These are phyloP conservation scores for Aspergillus fumigatiaffinis DNA, from an alignment of 2,329 filamentous ascomycete species.

Conservation along the genomic window DNA sequence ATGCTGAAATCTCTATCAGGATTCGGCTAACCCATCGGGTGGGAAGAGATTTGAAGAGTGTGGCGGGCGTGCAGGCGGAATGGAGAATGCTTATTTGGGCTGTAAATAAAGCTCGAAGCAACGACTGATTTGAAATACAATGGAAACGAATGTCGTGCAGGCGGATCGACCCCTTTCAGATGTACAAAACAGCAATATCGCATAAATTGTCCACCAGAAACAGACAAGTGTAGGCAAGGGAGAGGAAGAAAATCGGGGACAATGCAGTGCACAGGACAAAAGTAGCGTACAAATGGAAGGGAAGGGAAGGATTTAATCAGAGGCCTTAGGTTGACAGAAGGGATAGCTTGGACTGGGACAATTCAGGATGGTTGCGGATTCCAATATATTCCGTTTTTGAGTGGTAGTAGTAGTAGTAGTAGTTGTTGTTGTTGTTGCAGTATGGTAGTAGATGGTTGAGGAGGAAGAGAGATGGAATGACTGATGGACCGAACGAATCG, in stretches of 20 bases:
- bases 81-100: constrained; percentile 13
- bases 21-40: constrained; percentile 17
- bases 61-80: constrained; percentile 13
- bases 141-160: constrained; percentile 9
- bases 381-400: too few relatives aligned
- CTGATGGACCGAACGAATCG: neutral
- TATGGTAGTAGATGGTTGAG: neutral
- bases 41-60: constrained; percentile 8
- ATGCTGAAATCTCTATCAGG: neutral
- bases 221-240: too few relatives aligned
- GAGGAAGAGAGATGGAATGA: neutral
- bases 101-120: constrained; percentile 12
- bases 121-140: constrained; percentile 7
- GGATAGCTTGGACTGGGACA: too few relatives aligned
- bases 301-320: too few relatives aligned
- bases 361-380: too few relatives aligned
- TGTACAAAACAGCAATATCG: too few relatives aligned
- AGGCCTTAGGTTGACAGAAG: too few relatives aligned
- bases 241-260: neutral
- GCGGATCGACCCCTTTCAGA: neutral
- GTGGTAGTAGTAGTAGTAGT: too few relatives aligned
- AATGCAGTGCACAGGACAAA: too few relatives aligned
- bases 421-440: too few relatives aligned
- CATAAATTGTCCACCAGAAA: too few relatives aligned
- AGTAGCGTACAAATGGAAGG: too few relatives aligned